phyloP scores from a whole-genome alignment of 805 yeast genomes.

The Saccharomyces jurei region DNA sequence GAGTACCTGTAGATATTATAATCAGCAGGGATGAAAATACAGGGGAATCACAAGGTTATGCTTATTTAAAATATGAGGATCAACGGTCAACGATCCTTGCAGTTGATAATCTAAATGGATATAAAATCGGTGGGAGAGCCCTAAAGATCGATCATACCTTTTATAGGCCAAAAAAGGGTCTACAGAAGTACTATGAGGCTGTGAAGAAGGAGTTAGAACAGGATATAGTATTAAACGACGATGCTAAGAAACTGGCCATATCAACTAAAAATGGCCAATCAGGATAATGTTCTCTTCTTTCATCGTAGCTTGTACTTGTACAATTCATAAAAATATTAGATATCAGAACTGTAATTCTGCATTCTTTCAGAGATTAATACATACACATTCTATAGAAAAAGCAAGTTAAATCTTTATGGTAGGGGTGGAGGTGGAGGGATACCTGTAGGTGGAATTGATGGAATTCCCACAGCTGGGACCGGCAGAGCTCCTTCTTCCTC shows the following conservation, averaged over 20 bases:
- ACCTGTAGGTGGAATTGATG: constrained; percentile 12
- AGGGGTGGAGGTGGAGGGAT: constrained; percentile 31
- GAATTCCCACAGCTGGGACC: not conserved
- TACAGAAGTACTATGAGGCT: constrained; percentile 38
- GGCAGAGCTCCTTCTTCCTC: constrained; percentile 6
- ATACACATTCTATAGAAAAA: not conserved
- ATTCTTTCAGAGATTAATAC: not conserved
- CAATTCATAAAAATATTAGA: not conserved
- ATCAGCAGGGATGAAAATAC: constrained; percentile 57
- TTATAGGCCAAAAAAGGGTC: constrained; percentile 47
- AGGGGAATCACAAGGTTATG: constrained; percentile 68
- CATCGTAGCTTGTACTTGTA: not conserved
- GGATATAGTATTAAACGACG: constrained; percentile 13
- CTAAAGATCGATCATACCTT: constrained; percentile 67
- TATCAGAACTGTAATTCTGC: not conserved
- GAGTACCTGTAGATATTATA: constrained; percentile 71
- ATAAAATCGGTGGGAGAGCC: constrained; percentile 40
- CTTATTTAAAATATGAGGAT: constrained; percentile 74
- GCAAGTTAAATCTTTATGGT: constrained; percentile 7
- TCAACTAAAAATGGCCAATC: not conserved
- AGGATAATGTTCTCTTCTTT: not conserved
- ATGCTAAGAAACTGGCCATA: not conserved
- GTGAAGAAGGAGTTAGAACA: constrained; percentile 27
- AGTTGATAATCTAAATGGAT: constrained; percentile 80
- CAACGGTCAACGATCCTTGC: constrained; percentile 76